Percentiles rank a stretch among this genome's conserved stretches.
Conservation (phyloP, 148 eudicot species). For the Amaranthus palmeri region DNA sequence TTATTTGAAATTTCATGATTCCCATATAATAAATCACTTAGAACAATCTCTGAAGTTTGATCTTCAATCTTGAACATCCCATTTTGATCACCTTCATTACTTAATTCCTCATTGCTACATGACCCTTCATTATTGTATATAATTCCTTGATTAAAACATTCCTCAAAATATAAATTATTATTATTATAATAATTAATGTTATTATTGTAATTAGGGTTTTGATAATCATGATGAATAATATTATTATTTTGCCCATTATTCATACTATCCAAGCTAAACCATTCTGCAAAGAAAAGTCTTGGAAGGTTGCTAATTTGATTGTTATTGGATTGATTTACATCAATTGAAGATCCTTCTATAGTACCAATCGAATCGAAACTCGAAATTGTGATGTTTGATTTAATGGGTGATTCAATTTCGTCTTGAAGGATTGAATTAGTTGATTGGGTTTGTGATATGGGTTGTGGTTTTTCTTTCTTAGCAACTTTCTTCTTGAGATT, state of each 20-base stretch:
- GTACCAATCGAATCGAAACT: constrained; percentile 20
- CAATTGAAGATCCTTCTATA: constrained; percentile 7
- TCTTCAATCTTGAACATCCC: constrained; percentile 28
- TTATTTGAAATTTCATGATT: constrained; percentile 14
- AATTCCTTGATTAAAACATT: constrained; percentile 18
- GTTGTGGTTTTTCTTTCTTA: constrained; percentile 1
- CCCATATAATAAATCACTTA: constrained; percentile 23
- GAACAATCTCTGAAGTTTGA: constrained; percentile 13
- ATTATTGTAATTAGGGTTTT: constrained; percentile 2
- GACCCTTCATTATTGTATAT: constrained; percentile 23
- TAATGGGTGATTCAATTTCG: constrained; percentile 9
- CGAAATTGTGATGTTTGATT: constrained; percentile 21
- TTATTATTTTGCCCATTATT: background rate
- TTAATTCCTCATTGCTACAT: constrained; percentile 10
- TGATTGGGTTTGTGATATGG: background rate
- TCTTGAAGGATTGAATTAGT: constrained; percentile 7
- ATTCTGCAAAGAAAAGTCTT: constrained; percentile 35
- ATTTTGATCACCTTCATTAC: constrained; percentile 3
- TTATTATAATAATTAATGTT: background rate
- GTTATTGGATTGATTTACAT: background rate
- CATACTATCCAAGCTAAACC: constrained; percentile 29
- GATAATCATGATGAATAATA: constrained; percentile 12
- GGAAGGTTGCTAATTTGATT: constrained; percentile 25
- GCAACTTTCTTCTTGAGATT: constrained; percentile 50
- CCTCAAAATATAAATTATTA: constrained; percentile 17